A percentile compares a stretch with the other conserved stretches of the same genome.
phyloP scores from a whole-genome alignment of 495 filamentous ascomycete genomes.

The Penicillium cataractarum region DNA sequence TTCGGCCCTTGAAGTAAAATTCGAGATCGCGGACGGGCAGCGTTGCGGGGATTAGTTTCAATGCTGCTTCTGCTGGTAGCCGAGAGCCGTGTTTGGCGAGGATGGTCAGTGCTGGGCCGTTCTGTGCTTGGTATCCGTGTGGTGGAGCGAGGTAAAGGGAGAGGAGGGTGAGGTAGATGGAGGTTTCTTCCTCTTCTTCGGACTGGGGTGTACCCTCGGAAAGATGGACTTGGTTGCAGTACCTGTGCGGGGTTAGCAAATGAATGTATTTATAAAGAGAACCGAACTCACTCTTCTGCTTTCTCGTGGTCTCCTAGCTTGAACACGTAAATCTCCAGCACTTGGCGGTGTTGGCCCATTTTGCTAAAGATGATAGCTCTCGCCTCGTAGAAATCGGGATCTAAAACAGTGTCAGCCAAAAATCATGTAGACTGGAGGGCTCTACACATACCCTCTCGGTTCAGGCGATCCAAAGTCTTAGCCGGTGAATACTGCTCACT shows the following conservation, averaged over 20 bases:
- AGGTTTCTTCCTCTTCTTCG: slow-evolving; percentile 61
- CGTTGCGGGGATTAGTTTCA: slow-evolving; percentile 80
- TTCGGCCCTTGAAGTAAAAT: slow-evolving; percentile 88
- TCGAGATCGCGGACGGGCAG: slow-evolving; percentile 80
- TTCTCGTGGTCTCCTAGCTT: slow-evolving; percentile 83
- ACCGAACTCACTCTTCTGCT: slow-evolving; percentile 75
- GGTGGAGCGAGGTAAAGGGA: slow-evolving; percentile 89
- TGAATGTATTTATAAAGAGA: too few species aligned
- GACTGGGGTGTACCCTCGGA: slow-evolving; percentile 33
- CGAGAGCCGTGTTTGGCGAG: slow-evolving; percentile 90
- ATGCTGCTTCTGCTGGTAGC: slow-evolving; percentile 80
- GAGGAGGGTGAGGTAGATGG: slow-evolving; percentile 89
- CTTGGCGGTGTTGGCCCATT: slow-evolving; percentile 94
- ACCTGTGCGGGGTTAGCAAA: slow-evolving; percentile 58
- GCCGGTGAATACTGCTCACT: slow-evolving; percentile 80
- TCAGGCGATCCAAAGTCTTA: slow-evolving; percentile 73
- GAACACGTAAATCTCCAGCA: slow-evolving; percentile 95
- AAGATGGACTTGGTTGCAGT: slow-evolving; percentile 84
- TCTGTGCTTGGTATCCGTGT: slow-evolving; percentile 69
- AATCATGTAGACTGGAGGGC: too few species aligned
- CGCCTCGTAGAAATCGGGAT: slow-evolving; percentile 85
- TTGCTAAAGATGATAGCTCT: slow-evolving; percentile 91
- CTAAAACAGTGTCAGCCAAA: slow-evolving; percentile 40
- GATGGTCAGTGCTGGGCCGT: slow-evolving; percentile 79
- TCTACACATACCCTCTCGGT: slow-evolving; percentile 67